Percentiles rank a stretch among this genome's conserved stretches.
These are phyloP conservation scores for Paratrimastix pyriformis DNA, from an alignment of 78 protist species.

Conservation along the genomic window DNA sequence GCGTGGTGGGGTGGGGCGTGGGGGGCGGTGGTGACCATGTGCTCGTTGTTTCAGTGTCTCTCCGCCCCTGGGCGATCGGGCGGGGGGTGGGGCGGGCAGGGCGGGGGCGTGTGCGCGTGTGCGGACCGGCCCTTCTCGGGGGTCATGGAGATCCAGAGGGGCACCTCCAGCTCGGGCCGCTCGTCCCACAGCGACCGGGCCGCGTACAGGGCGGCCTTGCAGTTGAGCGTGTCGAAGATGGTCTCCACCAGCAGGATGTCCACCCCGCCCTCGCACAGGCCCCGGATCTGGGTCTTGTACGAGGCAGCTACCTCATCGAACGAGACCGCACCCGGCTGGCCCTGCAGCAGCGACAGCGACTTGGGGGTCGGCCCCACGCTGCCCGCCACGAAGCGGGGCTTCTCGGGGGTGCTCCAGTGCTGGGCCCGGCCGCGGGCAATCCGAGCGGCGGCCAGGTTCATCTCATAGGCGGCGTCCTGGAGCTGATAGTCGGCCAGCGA, in stretches of 20 bases:
- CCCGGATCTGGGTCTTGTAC: constrained; percentile 36
- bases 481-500: constrained; percentile 87
- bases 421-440: background rate
- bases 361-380: constrained; percentile 94
- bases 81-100: background rate
- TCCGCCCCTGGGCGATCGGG: background rate
- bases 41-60: constrained; percentile 59
- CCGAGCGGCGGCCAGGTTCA: constrained; percentile 7
- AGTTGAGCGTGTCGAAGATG: constrained; percentile 93
- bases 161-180: too few relatives aligned
- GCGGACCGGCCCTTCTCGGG: too few relatives aligned
- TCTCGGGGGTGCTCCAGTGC: background rate
- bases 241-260: constrained; percentile 94
- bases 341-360: constrained; percentile 52
- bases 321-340: background rate
- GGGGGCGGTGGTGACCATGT: constrained; percentile 65
- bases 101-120: background rate
- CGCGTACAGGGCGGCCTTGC: constrained; percentile 50
- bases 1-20: constrained; percentile 41
- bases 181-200: too few relatives aligned
- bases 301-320: background rate
- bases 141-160: constrained; percentile 70
- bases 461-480: constrained; percentile 47
- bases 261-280: constrained; percentile 84
- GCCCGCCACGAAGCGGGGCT: constrained; percentile 84